A percentile compares a stretch with the other conserved stretches of the same genome.
Conservation (phyloP, 345 rosid species). For the Pistacia vera region DNA sequence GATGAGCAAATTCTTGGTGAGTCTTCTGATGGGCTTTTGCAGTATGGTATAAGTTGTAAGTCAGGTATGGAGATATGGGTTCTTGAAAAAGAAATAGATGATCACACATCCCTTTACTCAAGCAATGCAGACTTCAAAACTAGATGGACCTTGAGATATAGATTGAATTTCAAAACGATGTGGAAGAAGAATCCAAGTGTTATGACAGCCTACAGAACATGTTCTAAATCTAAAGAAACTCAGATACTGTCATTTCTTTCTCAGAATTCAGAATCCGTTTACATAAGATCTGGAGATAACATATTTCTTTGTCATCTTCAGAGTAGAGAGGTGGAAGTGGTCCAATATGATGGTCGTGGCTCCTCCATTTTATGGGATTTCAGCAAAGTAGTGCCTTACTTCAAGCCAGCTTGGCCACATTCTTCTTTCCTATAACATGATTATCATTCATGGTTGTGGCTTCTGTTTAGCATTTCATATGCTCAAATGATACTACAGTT, state of each 20-base stretch:
- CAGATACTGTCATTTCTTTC: constrained; percentile 48
- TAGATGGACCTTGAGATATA: constrained; percentile 45
- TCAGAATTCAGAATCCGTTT: constrained; percentile 42
- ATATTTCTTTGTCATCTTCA: constrained; percentile 33
- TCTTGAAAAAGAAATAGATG: constrained; percentile 34
- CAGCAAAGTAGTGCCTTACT: constrained; percentile 57
- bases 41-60: constrained; percentile 57
- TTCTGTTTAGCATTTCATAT: neutral
- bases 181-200: constrained; percentile 50
- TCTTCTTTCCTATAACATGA: constrained; percentile 23
- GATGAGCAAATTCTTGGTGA: constrained; percentile 62
- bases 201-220: constrained; percentile 23
- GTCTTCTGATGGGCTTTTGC: constrained; percentile 54
- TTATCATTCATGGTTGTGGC: neutral
- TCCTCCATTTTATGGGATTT: constrained; percentile 52
- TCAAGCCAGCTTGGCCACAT: constrained; percentile 54
- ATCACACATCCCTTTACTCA: constrained; percentile 14
- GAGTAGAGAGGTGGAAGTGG: constrained; percentile 31
- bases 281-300: constrained; percentile 46
- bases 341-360: constrained; percentile 53
- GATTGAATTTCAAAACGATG: constrained; percentile 48
- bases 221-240: constrained; percentile 46
- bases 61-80: constrained; percentile 58
- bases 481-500: neutral
- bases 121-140: neutral